Conservation (phyloP, 2,329 filamentous ascomycete species). For the Curvularia sp. region DNA sequence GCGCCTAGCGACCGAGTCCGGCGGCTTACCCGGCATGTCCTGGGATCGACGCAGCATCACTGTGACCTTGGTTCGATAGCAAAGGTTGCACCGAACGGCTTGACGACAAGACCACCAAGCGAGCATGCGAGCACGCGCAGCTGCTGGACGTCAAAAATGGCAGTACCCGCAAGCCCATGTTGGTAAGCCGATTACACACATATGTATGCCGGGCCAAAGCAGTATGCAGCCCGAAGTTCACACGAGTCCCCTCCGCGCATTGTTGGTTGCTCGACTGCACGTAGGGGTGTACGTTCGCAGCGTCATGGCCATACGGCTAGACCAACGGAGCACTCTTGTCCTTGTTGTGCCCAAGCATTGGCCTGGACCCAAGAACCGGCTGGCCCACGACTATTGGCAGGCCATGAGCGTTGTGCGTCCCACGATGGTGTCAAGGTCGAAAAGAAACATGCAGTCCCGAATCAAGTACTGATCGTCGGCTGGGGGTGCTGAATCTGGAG, state of each 20-base stretch:
- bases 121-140: constrained; percentile 5
- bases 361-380: constrained; percentile 1
- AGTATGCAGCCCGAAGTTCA: not conserved
- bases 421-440: constrained; percentile 21
- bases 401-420: constrained; percentile 13
- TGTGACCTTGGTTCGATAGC: constrained; percentile 12
- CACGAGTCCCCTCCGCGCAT: not conserved
- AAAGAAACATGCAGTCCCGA: constrained; percentile 12
- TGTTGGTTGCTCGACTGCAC: not conserved
- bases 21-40: constrained; percentile 38
- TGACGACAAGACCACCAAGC: constrained; percentile 6
- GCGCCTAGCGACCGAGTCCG: constrained; percentile 30
- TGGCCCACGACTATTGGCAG: constrained; percentile 4
- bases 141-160: constrained; percentile 7
- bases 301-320: too few species aligned
- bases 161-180: constrained; percentile 5
- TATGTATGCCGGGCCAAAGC: not conserved
- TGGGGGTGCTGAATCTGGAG: constrained; percentile 29
- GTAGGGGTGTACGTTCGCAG: not conserved
- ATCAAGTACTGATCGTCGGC: constrained; percentile 31
- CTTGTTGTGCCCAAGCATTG: constrained; percentile 2
- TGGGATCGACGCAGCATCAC: constrained; percentile 23
- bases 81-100: constrained; percentile 13
- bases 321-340: not conserved
- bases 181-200: constrained; percentile 1